Conservation (phyloP, 2,329 filamentous ascomycete genomes). For the Davidsoniella neocaledoniae region DNA sequence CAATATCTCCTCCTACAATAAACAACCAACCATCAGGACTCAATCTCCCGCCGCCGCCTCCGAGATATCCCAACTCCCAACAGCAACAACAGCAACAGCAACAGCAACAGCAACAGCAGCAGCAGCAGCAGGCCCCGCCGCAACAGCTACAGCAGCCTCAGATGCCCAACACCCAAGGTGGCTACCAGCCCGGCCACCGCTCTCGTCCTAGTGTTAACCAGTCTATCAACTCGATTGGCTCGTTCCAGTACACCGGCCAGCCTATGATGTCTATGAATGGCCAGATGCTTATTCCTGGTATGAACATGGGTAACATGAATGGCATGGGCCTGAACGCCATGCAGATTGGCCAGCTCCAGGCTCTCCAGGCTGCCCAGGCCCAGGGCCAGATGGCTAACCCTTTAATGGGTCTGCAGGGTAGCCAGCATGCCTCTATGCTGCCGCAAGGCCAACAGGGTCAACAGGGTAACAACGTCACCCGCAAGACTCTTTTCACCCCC, state of each 20-base stretch:
- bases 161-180: conserved; percentile 18
- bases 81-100: conserved; percentile 10
- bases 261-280: conserved; percentile 76
- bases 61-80: conserved; percentile 31
- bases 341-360: conserved; percentile 79
- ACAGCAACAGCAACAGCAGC: conserved; percentile 18
- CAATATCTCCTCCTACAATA: conserved; percentile 36
- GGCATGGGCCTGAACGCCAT: conserved; percentile 77
- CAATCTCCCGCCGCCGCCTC: conserved; percentile 38
- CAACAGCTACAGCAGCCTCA: conserved; percentile 44
- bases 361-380: conserved; percentile 71
- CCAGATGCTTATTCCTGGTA: conserved; percentile 71
- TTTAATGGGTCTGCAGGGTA: conserved; percentile 39
- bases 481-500: conserved; percentile 96
- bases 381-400: conserved; percentile 58
- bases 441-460: conserved; percentile 42
- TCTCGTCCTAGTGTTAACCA: conserved; percentile 61
- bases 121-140: conserved; percentile 36
- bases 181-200: conserved; percentile 87
- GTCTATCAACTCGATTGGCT: conserved; percentile 67
- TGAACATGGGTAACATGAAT: conserved; percentile 51
- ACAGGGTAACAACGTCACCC: conserved; percentile 67
- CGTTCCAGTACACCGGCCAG: conserved; percentile 79
- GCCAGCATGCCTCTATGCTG: conserved; percentile 24
- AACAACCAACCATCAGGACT: conserved; percentile 28